phyloP scores from a whole-genome alignment of 805 yeast genomes.

The Yarrowia sp. region DNA sequence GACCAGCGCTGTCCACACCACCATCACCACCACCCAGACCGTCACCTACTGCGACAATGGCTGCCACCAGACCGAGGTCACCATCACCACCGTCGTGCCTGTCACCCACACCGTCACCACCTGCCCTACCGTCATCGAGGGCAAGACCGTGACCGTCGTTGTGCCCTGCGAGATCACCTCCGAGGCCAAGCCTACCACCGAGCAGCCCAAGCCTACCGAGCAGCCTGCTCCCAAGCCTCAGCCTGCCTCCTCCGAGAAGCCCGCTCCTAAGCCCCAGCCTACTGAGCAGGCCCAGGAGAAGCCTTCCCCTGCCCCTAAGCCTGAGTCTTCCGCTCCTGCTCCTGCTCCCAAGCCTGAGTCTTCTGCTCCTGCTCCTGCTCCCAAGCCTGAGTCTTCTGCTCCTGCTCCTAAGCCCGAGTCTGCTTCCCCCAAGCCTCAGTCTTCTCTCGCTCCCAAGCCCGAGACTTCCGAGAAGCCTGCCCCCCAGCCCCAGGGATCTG shows the following conservation, averaged over 20 bases:
- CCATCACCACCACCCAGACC: slow-evolving; percentile 6
- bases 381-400: neutral
- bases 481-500: neutral
- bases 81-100: slow-evolving; percentile 10
- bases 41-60: neutral
- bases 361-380: neutral
- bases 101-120: slow-evolving; percentile 12
- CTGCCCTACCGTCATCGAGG: slow-evolving; percentile 5
- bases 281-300: neutral
- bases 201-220: neutral
- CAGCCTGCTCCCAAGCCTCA: neutral
- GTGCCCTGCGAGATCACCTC: neutral
- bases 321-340: neutral
- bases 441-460: neutral
- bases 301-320: neutral
- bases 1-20: neutral
- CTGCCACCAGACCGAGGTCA: neutral
- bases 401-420: neutral
- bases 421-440: neutral
- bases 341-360: neutral
- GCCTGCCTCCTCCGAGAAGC: neutral
- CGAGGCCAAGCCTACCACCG: neutral
- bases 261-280: neutral
- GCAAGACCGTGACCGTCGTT: slow-evolving; percentile 6
- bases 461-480: neutral